Evolutionary conservation across 2,329 filamentous ascomycete species (phyloP), one percentile per base, ranked within the genome.

Genomic region (Pseudogymnoascus sp.): DNA sequence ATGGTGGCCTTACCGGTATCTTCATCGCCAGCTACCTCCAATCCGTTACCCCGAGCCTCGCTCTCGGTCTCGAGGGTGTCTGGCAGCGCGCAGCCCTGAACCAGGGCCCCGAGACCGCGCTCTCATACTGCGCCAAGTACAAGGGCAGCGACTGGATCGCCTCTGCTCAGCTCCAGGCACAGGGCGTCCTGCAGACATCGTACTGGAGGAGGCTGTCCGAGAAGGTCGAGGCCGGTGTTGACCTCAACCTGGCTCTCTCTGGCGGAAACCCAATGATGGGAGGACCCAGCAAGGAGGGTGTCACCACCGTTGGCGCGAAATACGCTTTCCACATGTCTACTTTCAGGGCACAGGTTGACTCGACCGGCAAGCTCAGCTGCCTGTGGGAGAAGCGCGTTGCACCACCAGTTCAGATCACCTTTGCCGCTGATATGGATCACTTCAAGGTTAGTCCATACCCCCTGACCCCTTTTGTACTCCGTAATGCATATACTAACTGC

Each of bases 251-350:
- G 63, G 88, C 92, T 66, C 80, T 85, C 33, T 80, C 84, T 29
- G 81, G 84, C 61, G 77, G 79, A 60, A 80, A 83, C 61, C 76
- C 79, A 47, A 78, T 90, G 76, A 92, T 94, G 85, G 90, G 90
- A 70, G 85, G 82, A 63, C 85, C 85, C 54, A 74, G 87, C 60
- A 93, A 92, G 76, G 92, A 99, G 75, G 94, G 94, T 61, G 83
- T 90, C 64, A 92, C 95, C 60, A 91, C 92, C 61, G 83, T 97
- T 70, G 94, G 93, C 71, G 90, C 92, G 74, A 99, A 99, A 79
- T 99, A 99, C 78, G 93, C 97, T 75, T 99, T 99, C 85, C 85
- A 90, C 72, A 90, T 92, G 78, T 94, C 90, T 61, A 94, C 91
- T 59, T 96, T 97, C 86, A 87, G 93, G 67, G 94, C 93, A 47